Base-by-base conservation (phyloP, 768 basidiomycete genomes). In the Agaricus blazei region DNA sequence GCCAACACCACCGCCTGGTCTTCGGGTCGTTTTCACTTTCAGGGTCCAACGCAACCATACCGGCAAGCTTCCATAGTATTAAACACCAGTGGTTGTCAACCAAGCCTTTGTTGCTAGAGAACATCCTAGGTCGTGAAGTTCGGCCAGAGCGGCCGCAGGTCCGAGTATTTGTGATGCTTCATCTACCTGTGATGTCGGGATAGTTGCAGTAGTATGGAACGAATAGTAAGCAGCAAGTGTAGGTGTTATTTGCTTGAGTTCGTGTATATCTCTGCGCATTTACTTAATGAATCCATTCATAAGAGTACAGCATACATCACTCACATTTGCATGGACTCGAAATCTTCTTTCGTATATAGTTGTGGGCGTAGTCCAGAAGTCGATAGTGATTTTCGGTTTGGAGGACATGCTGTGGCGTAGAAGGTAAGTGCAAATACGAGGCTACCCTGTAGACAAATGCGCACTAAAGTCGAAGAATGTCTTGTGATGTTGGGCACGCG, bases 41-140 rank as follows among this genome's bases (percentile, higher is more conserved):
- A 3, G 94, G 93, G 56, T 90, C 84, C 1, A 93, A 75, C 36
- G 78, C 74, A 1, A 85, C 87, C 79, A 93, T 83, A 11, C 90
- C 88, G 3, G 93, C 92, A 23, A 97, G 70, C 71, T 99, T 99
- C 97, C 97, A 99, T 3, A 99, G 76, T 29, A 98, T 83, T 44
- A 94, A 70, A 9, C 72, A 68, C 90, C 93, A 99, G 62, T 97
- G 94, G 63, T 98, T 98, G 49, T 88, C 81, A 1, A 97, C 85
- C 97, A 99, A 24, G 75, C 69, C 59, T 83, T 74, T 7, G 84
- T 89, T 2, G 82, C 89, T 24, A 92, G 76, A 2, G 63, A 66
- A 59, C 92, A 94, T 0, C 88, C 90, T 8, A 65, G 72, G 24
- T 67, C 67, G 3, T 76, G 70, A 9, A 93, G 70, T 56, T 83